Evolutionary conservation across 2,329 filamentous ascomycete species (phyloP), one percentile per base, ranked within the genome.

Genomic region (Aureobasidium subglaciale): DNA sequence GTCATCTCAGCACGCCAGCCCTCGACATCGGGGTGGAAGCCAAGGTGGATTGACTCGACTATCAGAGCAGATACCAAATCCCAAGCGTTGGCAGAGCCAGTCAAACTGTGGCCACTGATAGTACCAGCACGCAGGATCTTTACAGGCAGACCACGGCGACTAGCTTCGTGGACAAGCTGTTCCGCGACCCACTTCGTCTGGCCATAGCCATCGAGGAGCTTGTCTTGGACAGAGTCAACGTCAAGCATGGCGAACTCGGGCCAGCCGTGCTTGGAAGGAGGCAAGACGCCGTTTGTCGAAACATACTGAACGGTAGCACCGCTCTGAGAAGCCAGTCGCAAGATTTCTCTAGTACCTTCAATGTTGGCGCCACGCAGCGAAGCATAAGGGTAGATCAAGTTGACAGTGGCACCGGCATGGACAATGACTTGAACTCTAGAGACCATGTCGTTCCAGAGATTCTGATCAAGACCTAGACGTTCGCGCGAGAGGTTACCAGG

Each of bases 1-100:
- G 88, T 90, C 87, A 91, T 91, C 71, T 92, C 88, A 1, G 86
- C 81, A 48, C 84, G 81, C 88, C 88, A 92, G 38, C 83, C 83
- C 48, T 85, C 78, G 4, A 90, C 83, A 53, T 87, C 78, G 0
- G 88, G 87, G 1, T 81, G 81, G 61, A 81, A 80, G 5, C 87
- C 87, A 3, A 91, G 76, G 52, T 86, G 83, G 34, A 91, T 77
- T 0, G 87, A 90, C 66, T 91, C 88, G 1, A 90, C 85, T 24
- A 91, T 78, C 56, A 92, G 68, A 0, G 88, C 87, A 52, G 85
- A 88, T 42, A 92, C 73, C 18, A 92, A 72, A 76, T 92, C 88
- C 73, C 84, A 91, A 0, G 86, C 82, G 63, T 92, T 92, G 0
- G 86, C 85, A 5, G 87, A 84, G 43, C 88, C 88, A 1, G 85